These are phyloP conservation scores for Emergomyces pasteurianus DNA, from an alignment of 2,329 filamentous ascomycete genomes.

Conservation along the genomic window DNA sequence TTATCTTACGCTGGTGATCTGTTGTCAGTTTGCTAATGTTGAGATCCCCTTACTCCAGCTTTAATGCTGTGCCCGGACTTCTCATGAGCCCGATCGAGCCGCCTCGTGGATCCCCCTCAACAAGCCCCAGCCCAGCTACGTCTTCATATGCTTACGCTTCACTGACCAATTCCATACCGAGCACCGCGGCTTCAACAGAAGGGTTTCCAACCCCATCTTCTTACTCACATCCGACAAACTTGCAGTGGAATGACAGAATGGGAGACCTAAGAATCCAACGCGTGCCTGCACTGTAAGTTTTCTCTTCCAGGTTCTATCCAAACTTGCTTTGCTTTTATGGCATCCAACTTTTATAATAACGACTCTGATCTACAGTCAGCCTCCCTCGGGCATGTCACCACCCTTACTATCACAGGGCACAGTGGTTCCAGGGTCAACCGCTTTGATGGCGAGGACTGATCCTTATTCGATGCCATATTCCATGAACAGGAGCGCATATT, in stretches of 20 bases:
- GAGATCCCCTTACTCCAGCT: constrained; percentile 30
- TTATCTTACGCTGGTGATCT: constrained; percentile 2
- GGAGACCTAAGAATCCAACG: constrained; percentile 25
- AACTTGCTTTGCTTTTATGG: not conserved
- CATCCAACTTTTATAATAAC: constrained; percentile 1
- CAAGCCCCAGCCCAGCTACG: constrained; percentile 40
- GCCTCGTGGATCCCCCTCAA: constrained; percentile 42
- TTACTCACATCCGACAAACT: constrained; percentile 23
- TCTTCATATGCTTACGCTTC: constrained; percentile 36
- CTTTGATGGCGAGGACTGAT: constrained; percentile 29
- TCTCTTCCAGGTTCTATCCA: not conserved
- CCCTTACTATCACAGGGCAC: constrained; percentile 22
- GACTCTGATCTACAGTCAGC: constrained; percentile 27
- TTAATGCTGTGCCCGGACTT: constrained; percentile 38
- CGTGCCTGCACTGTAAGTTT: constrained; percentile 29
- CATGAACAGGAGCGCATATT: constrained; percentile 21
- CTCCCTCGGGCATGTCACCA: constrained; percentile 36
- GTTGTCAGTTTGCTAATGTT: constrained; percentile 7
- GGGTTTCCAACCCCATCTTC: constrained; percentile 22
- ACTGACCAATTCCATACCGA: constrained; percentile 26
- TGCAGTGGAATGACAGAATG: constrained; percentile 27
- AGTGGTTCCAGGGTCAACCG: constrained; percentile 17
- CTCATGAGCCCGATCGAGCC: constrained; percentile 42
- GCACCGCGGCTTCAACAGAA: constrained; percentile 17
- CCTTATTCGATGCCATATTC: constrained; percentile 24